Evolutionary conservation across 805 yeast genomes (phyloP), one percentile per base, ranked within the genome.

Genomic region (Zygoascus flipseniorum): DNA sequence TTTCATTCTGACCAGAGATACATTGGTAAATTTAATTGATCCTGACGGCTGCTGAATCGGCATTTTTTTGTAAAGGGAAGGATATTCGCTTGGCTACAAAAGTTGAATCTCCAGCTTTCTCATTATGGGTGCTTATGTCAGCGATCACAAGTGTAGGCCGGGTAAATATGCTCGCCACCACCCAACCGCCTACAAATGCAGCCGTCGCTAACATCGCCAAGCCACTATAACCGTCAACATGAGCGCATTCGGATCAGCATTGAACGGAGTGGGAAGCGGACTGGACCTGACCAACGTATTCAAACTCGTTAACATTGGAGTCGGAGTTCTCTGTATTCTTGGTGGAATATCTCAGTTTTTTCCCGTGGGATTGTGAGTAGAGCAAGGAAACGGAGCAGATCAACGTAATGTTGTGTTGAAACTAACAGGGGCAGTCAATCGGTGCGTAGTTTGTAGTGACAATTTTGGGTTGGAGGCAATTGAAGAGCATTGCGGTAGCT

Each of bases 1-100:
- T 62, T 85, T 86, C 81, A 93, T 82, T 47, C 93, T 78, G 47
- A 93, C 97, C 54, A 92, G 74, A 31, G 98, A 89, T 32, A 93
- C 98, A 68, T 93, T 93, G 50, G 99, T 93, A 62, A 93, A 77
- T 65, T 82, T 86, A 58, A 93, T 90, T 68, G 88, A 96, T 39
- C 87, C 82, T 14, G 82, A 78, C 2, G 99, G 99, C 70, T 93
- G 98, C 59, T 85, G 83, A 56, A 90, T 89, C 16, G 73, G 72
- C 82, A 78, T 78, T 52, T 42, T 60, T 23, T n/a, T 46, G 19
- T 9, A 44, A 44, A 8, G 9, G 43, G 13, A 13, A 31, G 8
- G 35, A 31, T 8, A 9, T 8, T 31, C 13, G 35, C 35, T 31
- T 8, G 13, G 35, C 35, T 13, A 31, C 35, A 31, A 8, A 31